Evolutionary conservation across 2,329 filamentous ascomycete species (phyloP), one percentile per base, ranked within the genome.

Genomic region (Lomentospora prolificans): DNA sequence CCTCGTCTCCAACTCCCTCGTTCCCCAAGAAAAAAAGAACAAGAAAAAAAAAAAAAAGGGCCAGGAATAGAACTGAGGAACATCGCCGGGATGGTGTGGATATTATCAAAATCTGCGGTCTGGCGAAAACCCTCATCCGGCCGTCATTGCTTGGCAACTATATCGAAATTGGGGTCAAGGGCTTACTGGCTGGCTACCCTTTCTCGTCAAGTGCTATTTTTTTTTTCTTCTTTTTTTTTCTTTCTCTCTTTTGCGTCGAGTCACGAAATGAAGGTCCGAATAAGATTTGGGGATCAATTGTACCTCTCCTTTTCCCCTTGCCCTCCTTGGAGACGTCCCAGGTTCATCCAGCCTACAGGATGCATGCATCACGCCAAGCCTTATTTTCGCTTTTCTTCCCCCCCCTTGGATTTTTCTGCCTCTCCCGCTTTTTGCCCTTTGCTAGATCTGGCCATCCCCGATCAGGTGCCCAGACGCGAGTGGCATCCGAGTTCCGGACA

Each of bases 31-130:
- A n/a, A n/a, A n/a, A n/a, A n/a, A n/a, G n/a, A n/a, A n/a, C n/a
- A n/a, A n/a, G n/a, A n/a, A n/a, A n/a, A n/a, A n/a, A n/a, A n/a
- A n/a, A n/a, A n/a, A n/a, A n/a, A n/a, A n/a, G n/a, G n/a, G 19
- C 44, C 44, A 48, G 44, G 44, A 48, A 48, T 48, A 48, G 44
- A 48, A 48, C 44, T 24, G 41, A 22, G 41, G 41, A 12, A n/a
- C 12, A n/a, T 46, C 19, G 4, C 5, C 41, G 19, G 41, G 41
- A 48, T n/a, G 44, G 44, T 48, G 44, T 48, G 44, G 44, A 27
- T 48, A 48, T 48, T 48, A 48, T 48, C 44, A 48, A 48, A 48
- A 25, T 10, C 17, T 22, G 30, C 22, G 44, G 44, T 25, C 17
- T 48, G 19, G 44, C 17, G 44, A 48, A 25, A 48, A 25, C 8